Evolutionary conservation across 1,139 yeast species (phyloP).

Genomic region (Nakaseomyces delphensis): DNA sequence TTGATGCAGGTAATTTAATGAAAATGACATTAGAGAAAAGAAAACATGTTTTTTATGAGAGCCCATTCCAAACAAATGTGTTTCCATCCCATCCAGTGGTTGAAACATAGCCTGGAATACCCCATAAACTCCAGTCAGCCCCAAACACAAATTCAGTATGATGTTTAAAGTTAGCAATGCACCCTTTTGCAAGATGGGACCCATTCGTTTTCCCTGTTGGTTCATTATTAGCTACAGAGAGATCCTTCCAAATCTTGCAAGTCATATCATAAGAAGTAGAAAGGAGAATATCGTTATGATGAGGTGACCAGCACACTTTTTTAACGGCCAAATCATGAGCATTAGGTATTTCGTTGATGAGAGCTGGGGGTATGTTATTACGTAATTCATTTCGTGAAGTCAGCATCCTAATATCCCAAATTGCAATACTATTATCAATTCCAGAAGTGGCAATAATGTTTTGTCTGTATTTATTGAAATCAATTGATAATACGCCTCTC

Average conservation of each 20-base stretch:
- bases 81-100: constrained; percentile 96
- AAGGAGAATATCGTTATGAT: constrained; percentile 57
- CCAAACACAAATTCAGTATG: constrained; percentile 90
- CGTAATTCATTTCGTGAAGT: constrained; percentile 28
- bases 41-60: constrained; percentile 19
- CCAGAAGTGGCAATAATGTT: constrained; percentile 79
- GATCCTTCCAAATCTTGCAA: constrained; percentile 75
- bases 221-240: constrained; percentile 40
- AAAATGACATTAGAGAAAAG: too few species aligned
- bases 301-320: constrained; percentile 84
- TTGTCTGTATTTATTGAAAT: constrained; percentile 84
- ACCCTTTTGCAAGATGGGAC: constrained; percentile 38
- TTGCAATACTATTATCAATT: constrained; percentile 71
- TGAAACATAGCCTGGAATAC: constrained; percentile 91
- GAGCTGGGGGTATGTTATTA: constrained; percentile 20
- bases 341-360: constrained; percentile 49
- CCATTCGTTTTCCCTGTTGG: constrained; percentile 41
- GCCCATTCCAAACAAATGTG: constrained; percentile 81
- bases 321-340: constrained; percentile 91
- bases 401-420: constrained; percentile 84
- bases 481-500: constrained; percentile 69
- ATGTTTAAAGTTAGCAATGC: constrained; percentile 49
- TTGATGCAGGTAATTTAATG: too few species aligned
- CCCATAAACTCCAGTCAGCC: constrained; percentile 97
- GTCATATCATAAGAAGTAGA: constrained; percentile 91